Conservation (phyloP, 2,329 filamentous ascomycete species). For the Aureobasidium namibiae region DNA sequence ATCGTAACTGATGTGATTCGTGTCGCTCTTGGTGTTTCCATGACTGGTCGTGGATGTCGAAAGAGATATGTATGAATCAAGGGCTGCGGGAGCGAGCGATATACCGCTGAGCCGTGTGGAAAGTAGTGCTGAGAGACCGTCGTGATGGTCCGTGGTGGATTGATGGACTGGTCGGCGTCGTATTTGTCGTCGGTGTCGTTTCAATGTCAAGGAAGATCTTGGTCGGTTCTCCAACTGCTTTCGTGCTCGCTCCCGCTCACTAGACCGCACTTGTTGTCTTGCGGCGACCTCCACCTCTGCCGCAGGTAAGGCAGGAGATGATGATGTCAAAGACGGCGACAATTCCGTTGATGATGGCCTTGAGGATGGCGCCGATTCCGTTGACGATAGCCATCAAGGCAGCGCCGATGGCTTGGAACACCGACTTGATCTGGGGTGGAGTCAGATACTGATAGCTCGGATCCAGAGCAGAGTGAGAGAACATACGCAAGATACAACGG, state of each 20-base stretch:
- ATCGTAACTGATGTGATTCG: constrained; percentile 6
- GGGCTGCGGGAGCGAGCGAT: constrained; percentile 5
- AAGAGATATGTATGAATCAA: not conserved
- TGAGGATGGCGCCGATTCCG: constrained; percentile 37
- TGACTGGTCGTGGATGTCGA: constrained; percentile 3
- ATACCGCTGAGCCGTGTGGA: not conserved
- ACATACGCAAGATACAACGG: constrained; percentile 76
- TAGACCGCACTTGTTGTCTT: constrained; percentile 30
- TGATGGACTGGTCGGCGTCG: not conserved
- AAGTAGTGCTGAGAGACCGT: not conserved
- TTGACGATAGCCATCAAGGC: constrained; percentile 40
- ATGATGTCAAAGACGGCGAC: constrained; percentile 41
- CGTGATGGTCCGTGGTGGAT: not conserved
- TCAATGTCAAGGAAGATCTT: not conserved
- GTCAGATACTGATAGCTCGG: constrained; percentile 19
- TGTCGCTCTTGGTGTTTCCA: constrained; percentile 2
- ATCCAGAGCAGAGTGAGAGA: not conserved
- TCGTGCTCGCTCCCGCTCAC: constrained; percentile 13
- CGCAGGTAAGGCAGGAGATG: constrained; percentile 43
- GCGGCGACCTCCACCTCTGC: constrained; percentile 33
- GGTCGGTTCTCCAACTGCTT: not conserved
- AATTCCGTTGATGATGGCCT: constrained; percentile 40
- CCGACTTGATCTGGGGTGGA: constrained; percentile 30
- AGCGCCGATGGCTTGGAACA: constrained; percentile 40
- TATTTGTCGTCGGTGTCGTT: not conserved